These are phyloP conservation scores for Pigoraptor vietnamica DNA, from an alignment of 78 protist species.

Conservation along the genomic window DNA sequence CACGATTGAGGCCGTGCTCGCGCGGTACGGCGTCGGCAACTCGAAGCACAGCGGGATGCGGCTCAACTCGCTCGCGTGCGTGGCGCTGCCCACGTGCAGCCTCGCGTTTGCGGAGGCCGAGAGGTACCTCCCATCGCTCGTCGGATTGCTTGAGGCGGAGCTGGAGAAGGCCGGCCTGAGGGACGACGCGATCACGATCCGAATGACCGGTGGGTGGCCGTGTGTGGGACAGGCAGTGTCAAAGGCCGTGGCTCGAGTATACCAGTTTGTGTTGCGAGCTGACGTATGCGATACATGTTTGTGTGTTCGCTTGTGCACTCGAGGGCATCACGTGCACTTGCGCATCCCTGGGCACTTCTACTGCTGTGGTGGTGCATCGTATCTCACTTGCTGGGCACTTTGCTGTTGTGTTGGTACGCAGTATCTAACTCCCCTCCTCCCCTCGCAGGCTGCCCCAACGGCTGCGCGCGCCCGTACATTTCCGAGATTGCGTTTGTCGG, in stretches of 20 bases:
- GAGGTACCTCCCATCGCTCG: slow-evolving; percentile 57
- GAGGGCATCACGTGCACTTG: no score
- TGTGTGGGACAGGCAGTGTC: neutral
- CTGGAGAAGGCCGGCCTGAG: slow-evolving; percentile 36
- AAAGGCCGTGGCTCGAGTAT: neutral
- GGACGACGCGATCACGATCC: slow-evolving; percentile 38
- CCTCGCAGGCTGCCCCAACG: slow-evolving; percentile 69
- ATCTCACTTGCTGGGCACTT: no score
- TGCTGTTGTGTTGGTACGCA: no score
- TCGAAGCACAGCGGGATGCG: slow-evolving; percentile 14
- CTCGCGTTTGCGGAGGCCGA: slow-evolving; percentile 72
- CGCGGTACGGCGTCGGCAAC: slow-evolving; percentile 26
- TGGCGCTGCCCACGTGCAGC: slow-evolving; percentile 73
- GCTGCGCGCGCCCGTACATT: slow-evolving; percentile 74
- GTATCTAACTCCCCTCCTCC: no score
- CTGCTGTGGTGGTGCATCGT: no score
- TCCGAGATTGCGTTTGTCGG: slow-evolving; percentile 78
- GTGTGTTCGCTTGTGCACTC: no score
- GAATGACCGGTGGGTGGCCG: slow-evolving; percentile 38
- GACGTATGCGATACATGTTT: no score
- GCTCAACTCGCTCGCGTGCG: slow-evolving; percentile 69
- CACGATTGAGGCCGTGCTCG: slow-evolving; percentile 24
- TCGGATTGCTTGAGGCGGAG: slow-evolving; percentile 3
- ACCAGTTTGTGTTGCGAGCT: no score
- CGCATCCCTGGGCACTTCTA: no score